Base-by-base conservation (phyloP, 164 flowering plant species). In the Dillenia turbinata region DNA sequence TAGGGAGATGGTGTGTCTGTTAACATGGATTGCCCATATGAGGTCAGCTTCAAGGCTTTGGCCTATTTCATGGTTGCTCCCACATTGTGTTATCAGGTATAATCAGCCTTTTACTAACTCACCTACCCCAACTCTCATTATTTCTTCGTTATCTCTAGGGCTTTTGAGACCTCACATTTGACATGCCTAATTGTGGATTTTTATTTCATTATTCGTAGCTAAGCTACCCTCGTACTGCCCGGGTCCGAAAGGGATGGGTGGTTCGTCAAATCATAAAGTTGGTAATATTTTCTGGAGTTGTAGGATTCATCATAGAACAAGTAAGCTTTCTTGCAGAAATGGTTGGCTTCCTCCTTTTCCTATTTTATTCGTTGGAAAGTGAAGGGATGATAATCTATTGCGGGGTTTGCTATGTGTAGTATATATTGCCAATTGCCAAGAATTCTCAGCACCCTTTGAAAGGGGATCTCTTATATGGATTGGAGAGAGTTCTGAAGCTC, bases 391-490 rank as follows among this genome's bases (percentile, higher is more conserved):
- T 9, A 52, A 12, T 46, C 49, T 9, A 16, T 16, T 54, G 43
- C 51, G 51, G 40, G 53, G 47, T 14, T 57, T 59, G 10, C 1
- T n/a, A 1, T 14, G 26, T 44, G 86, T 92, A 95, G 99, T 92
- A 95, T 71, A 95, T 92, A 56, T 92, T 92, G 71, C 99, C 99
- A 10, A 89, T 95, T 76, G 89, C 89, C 66, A 67, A 81, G 72
- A 92, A 92, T 59, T 95, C 99, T 8, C 89, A 92, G 67, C 99
- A 95, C 66, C 99, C 99, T 57, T 70, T 95, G 79, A 92, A 92
- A 69, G 99, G 92, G 50, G 69, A 92, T 71, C 69, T 95, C 49
- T 69, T 95, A 59, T 77, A 95, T 83, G 96, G 87, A 17, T 57
- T 90, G 17, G 99, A 95, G 82, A 90, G 99, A 78, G 83, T 95